Evolutionary conservation across 1,139 yeast species (phyloP).

Genomic region (Candida sp.): DNA sequence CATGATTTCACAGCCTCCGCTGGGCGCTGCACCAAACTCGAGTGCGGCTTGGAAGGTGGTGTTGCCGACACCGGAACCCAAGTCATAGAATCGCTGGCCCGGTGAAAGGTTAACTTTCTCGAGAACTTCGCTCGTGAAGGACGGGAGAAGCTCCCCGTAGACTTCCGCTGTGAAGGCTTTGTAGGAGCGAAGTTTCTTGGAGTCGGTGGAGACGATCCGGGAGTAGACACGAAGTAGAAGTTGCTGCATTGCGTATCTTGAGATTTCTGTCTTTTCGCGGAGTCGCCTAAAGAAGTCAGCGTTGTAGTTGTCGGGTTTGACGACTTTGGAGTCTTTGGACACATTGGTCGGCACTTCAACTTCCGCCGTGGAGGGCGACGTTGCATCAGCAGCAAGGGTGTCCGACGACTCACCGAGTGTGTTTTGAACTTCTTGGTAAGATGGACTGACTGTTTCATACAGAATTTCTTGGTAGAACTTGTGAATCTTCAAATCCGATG

Average conservation of each 20-base stretch:
- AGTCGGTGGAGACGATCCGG: conserved; percentile 79
- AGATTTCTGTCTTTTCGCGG: conserved; percentile 41
- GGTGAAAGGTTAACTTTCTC: conserved; percentile 62
- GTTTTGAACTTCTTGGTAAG: conserved; percentile 10
- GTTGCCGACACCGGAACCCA: conserved; percentile 96
- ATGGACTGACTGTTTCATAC: conserved; percentile 18
- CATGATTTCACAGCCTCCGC: conserved; percentile 95
- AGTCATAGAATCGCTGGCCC: conserved; percentile 69
- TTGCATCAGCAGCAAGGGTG: conserved; percentile 2
- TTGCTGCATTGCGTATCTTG: conserved; percentile 68
- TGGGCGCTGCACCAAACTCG: conserved; percentile 74
- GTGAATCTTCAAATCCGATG: conserved; percentile 28
- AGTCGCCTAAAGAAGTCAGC: conserved; percentile 34
- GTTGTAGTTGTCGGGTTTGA: conserved; percentile 25
- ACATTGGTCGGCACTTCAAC: conserved; percentile 13
- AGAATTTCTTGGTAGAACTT: conserved; percentile 28
- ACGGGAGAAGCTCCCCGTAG: conserved; percentile 89
- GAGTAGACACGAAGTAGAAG: conserved; percentile 73
- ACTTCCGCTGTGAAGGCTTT: conserved; percentile 91
- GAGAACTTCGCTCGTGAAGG: conserved; percentile 71
- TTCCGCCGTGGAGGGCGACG: not conserved
- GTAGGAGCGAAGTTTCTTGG: conserved; percentile 66
- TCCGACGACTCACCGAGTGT: conserved; percentile 5
- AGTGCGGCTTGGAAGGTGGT: conserved; percentile 90
- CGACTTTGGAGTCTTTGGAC: conserved; percentile 3